Conservation (phyloP, 805 yeast species). For the Kazachstania viticola region DNA sequence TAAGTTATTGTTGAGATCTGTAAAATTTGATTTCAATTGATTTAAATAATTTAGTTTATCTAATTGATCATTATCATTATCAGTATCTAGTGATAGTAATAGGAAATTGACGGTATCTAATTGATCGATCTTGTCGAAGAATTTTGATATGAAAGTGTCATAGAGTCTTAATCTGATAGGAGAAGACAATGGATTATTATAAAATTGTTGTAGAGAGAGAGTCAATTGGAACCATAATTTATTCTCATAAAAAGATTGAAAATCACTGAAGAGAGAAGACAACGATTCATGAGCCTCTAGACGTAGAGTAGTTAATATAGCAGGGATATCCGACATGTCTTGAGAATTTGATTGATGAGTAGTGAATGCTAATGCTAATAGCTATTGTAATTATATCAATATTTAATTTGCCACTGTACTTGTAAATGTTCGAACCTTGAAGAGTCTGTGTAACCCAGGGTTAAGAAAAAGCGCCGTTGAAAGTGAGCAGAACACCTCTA, state of each 20-base stretch:
- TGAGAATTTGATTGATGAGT: too few relatives aligned
- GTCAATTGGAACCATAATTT: slow-evolving; percentile 95
- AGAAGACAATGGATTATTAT: slow-evolving; percentile 38
- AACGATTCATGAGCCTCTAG: slow-evolving; percentile 56
- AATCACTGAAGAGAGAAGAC: slow-evolving; percentile 33
- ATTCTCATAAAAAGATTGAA: slow-evolving; percentile 80
- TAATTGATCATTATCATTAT: slow-evolving; percentile 22
- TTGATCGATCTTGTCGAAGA: slow-evolving; percentile 64
- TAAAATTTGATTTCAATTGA: slow-evolving; percentile 35
- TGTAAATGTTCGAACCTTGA: too few relatives aligned
- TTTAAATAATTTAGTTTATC: slow-evolving; percentile 43
- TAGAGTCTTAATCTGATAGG: slow-evolving; percentile 55
- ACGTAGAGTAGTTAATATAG: slow-evolving; percentile 37
- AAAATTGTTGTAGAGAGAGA: slow-evolving; percentile 49
- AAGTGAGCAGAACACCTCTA: too few relatives aligned
- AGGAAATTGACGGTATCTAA: slow-evolving; percentile 70
- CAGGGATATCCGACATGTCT: too few relatives aligned
- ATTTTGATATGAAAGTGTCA: slow-evolving; percentile 54
- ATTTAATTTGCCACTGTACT: too few relatives aligned
- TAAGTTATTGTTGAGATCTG: slow-evolving; percentile 26
- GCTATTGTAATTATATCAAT: too few relatives aligned
- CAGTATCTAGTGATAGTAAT: slow-evolving; percentile 39
- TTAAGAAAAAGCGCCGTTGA: too few relatives aligned
- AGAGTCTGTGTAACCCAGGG: too few relatives aligned
- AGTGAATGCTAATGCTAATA: too few relatives aligned